Base-by-base conservation (phyloP, 163 green algal species). In the Prototheca cutis region DNA sequence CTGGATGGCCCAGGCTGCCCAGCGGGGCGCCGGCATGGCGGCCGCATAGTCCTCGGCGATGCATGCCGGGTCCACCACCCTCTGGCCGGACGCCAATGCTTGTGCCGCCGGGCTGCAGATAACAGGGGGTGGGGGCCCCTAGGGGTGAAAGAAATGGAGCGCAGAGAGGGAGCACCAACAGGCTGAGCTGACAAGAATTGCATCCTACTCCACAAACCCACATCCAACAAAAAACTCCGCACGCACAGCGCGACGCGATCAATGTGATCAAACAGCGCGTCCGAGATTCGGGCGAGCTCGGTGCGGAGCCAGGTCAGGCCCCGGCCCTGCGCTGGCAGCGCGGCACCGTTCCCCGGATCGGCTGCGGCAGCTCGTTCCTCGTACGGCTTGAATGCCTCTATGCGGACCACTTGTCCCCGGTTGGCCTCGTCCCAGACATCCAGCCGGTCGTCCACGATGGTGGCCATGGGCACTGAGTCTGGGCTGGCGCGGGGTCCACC, bases 361-460 rank as follows among this genome's bases (percentile, higher is more conserved):
- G 61, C 58, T 31, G 36, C 31, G 21, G 64, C 58, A 19, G 58
- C 58, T 40, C 51, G 40, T 59, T 67, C 54, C 60, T 73, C 40
- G 63, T 72, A 67, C 6, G 74, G 74, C 8, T 47, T 28, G 53
- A 79, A 81, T 18, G 73, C 62, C 55, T 62, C 60, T n/a, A 81
- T 66, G 32, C 71, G 59, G 49, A 82, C 49, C 40, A 82, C 61
- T 58, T 81, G 73, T 23, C 39, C 58, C 21, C 58, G 66, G 29
- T 58, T 55, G 15, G 31, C 30, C 27, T 58, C 34, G 13, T 79
- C 70, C 75, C 75, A 82, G 4, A 82, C 72, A 28, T 80, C 75
- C 3, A 65, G 32, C 0, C 63, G 57, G 34, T 82, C 75, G 45
- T 82, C 75, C 10, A 82, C 53, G 25, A 82, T 78, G 19, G 70